Percentiles rank a stretch among this genome's conserved stretches.
Evolutionary conservation across 306 rosid genomes (phyloP).

Genomic region (Mucuna pruriens): DNA sequence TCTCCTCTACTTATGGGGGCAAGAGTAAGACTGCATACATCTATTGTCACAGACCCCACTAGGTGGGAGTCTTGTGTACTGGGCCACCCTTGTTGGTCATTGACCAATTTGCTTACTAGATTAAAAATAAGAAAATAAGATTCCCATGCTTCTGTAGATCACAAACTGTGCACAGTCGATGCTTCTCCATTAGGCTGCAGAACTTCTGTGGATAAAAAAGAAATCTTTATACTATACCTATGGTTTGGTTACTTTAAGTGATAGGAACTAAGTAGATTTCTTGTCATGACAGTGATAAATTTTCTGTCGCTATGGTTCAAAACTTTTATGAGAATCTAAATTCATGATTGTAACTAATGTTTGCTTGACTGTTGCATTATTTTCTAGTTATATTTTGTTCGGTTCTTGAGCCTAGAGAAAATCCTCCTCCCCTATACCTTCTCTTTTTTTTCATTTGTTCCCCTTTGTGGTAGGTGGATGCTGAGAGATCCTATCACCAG

Average conservation of each 20-base stretch:
- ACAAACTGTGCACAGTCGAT: not conserved
- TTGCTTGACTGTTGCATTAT: slow-evolving; percentile 19
- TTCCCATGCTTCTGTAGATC: not conserved
- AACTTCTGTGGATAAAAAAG: slow-evolving; percentile 9
- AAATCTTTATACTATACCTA: slow-evolving; percentile 10
- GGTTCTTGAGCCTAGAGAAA: slow-evolving; percentile 36
- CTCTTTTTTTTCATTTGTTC: not conserved
- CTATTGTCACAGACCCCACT: not conserved
- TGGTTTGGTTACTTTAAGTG: slow-evolving; percentile 24
- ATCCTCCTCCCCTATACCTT: not conserved
- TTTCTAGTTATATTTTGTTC: slow-evolving; percentile 3
- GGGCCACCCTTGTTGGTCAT: not conserved
- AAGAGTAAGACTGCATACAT: not conserved
- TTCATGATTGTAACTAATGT: slow-evolving; percentile 18
- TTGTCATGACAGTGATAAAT: slow-evolving; percentile 1
- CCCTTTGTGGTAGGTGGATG: slow-evolving; percentile 68
- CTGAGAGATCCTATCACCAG: slow-evolving; percentile 83
- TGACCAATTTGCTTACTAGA: slow-evolving; percentile 6
- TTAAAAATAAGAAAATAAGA: not conserved
- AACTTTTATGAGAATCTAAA: slow-evolving; percentile 4
- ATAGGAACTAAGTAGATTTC: slow-evolving; percentile 16
- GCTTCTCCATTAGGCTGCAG: slow-evolving; percentile 9
- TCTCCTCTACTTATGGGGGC: not conserved
- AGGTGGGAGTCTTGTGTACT: not conserved
- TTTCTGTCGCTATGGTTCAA: not conserved